Percentiles rank a stretch among this genome's conserved stretches.
phyloP scores from a whole-genome alignment of 73 alveolate genomes.

The Paramecium tetraurelia region DNA sequence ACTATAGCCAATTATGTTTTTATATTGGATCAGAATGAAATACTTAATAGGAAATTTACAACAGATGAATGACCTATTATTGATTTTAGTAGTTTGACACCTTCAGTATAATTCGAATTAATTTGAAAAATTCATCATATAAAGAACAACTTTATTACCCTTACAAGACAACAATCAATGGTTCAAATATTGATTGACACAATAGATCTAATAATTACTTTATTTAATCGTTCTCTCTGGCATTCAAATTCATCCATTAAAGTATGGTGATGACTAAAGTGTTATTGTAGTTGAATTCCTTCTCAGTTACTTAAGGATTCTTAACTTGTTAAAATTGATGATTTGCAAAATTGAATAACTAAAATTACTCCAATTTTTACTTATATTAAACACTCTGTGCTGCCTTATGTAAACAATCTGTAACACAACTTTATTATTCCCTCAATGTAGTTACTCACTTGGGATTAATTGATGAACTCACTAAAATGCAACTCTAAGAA shows the following conservation, averaged over 20 bases:
- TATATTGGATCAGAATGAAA: neutral
- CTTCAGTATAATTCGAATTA: neutral
- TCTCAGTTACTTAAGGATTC: neutral
- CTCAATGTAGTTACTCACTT: neutral
- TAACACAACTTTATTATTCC: neutral
- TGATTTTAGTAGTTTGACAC: neutral
- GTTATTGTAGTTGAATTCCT: neutral
- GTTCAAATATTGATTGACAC: neutral
- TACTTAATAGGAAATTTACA: neutral
- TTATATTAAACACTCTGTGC: neutral
- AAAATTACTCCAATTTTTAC: neutral
- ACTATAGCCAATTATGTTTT: neutral
- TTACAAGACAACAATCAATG: neutral
- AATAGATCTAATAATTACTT: neutral
- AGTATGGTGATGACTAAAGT: neutral
- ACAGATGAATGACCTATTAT: neutral
- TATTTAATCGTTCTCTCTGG: neutral
- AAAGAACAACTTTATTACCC: neutral
- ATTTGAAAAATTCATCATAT: neutral
- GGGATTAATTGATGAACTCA: neutral
- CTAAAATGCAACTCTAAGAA: neutral
- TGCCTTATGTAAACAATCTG: neutral
- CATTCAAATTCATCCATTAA: neutral
- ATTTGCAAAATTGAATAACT: constrained; percentile 23
- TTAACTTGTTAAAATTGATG: neutral